A percentile compares a stretch with the other conserved stretches of the same genome.
Conservation (phyloP, 2,329 filamentous ascomycete genomes). For the Ceratocystis colombiana region DNA sequence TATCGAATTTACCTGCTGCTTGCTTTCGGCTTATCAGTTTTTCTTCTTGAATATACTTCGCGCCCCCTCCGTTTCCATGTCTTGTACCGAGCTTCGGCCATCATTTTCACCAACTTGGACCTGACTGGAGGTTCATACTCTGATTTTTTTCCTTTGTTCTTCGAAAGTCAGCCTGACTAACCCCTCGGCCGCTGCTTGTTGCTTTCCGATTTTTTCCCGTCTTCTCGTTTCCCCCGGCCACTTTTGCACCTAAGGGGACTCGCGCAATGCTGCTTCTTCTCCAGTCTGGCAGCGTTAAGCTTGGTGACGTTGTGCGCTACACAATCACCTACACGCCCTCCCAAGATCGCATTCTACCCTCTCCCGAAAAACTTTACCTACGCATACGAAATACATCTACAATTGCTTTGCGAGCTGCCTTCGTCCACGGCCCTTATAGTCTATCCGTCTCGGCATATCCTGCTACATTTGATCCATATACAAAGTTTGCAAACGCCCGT, state of each 20-base stretch:
- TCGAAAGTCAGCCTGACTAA: background rate
- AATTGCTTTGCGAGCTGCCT: constrained; percentile 83
- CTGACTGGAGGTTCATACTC: background rate
- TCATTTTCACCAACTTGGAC: background rate
- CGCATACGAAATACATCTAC: constrained; percentile 87
- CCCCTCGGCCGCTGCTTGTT: background rate
- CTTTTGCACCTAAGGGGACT: background rate
- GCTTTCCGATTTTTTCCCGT: background rate
- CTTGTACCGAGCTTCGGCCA: background rate
- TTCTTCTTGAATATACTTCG: background rate
- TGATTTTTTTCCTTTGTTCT: background rate
- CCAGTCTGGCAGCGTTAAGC: constrained; percentile 82
- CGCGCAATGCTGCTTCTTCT: constrained; percentile 74
- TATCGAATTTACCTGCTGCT: background rate
- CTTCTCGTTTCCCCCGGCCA: background rate
- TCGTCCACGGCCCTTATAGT: constrained; percentile 91
- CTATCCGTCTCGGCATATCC: constrained; percentile 81
- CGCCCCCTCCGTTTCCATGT: background rate
- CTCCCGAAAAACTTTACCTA: constrained; percentile 68
- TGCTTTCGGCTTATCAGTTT: background rate
- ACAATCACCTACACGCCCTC: constrained; percentile 87
- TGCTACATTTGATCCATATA: constrained; percentile 70
- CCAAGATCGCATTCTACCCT: constrained; percentile 78
- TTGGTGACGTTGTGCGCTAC: constrained; percentile 86
- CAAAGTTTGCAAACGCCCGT: constrained; percentile 59